Evolutionary conservation across 805 yeast genomes (phyloP).

Genomic region (Monosporozyma siamensis): DNA sequence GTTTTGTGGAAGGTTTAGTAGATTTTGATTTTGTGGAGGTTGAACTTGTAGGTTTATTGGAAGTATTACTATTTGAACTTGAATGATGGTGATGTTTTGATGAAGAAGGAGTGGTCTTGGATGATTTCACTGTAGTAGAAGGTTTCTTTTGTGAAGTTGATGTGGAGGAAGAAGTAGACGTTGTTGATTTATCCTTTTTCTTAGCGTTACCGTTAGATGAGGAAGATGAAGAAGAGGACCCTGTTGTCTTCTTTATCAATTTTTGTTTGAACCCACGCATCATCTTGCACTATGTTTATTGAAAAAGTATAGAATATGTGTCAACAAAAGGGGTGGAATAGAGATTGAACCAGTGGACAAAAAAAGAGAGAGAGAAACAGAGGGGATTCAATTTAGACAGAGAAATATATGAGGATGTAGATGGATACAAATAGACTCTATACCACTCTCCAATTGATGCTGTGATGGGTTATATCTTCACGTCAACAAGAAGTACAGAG

Average conservation of each 20-base stretch:
- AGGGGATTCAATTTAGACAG: no score
- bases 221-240: constrained; percentile 26
- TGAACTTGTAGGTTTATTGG: neutral
- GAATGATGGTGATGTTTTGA: constrained; percentile 11
- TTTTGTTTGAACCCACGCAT: constrained; percentile 67
- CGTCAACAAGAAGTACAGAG: no score
- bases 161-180: constrained; percentile 7
- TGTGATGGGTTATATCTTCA: no score
- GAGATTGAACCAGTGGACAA: no score
- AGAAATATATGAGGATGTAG: no score
- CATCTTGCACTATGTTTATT: constrained; percentile 35
- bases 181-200: no score
- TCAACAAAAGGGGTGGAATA: no score
- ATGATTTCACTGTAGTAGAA: constrained; percentile 11
- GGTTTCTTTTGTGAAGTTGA: constrained; percentile 9
- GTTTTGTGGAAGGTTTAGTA: neutral
- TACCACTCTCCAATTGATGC: no score
- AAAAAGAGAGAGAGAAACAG: no score
- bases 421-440: no score
- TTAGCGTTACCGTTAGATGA: neutral
- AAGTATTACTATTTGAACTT: constrained; percentile 2
- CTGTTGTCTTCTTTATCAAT: constrained; percentile 30
- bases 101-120: constrained; percentile 9
- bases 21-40: neutral
- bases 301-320: neutral